Percentiles rank a stretch among this genome's conserved stretches.
phyloP scores from a whole-genome alignment of 805 yeast species.

The Clavispora fructus region DNA sequence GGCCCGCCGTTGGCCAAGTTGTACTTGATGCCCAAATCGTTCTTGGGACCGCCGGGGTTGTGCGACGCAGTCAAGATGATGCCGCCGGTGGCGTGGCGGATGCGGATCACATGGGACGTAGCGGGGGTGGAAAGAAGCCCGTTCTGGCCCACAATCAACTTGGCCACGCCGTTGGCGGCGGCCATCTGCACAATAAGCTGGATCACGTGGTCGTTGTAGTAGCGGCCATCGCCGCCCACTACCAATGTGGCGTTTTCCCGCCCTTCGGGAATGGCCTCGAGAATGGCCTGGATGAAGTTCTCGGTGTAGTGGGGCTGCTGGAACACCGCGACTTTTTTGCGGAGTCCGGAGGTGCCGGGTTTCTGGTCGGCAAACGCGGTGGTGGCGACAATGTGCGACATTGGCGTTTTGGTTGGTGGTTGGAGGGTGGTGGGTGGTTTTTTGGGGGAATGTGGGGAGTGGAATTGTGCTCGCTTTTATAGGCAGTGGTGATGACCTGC shows the following conservation, averaged over 20 bases:
- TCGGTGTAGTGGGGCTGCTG: slow-evolving; percentile 79
- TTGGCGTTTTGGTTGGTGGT: no score
- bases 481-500: neutral
- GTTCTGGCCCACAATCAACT: slow-evolving; percentile 79
- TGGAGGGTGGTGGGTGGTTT: neutral
- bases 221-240: slow-evolving; percentile 96
- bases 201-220: slow-evolving; percentile 76
- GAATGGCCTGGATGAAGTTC: slow-evolving; percentile 84
- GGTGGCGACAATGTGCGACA: slow-evolving; percentile 44
- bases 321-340: slow-evolving; percentile 86
- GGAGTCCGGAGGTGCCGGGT: slow-evolving; percentile 96
- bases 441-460: neutral
- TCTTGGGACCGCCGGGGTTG: slow-evolving; percentile 93
- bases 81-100: slow-evolving; percentile 78
- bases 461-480: neutral
- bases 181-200: slow-evolving; percentile 77
- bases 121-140: slow-evolving; percentile 95
- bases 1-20: slow-evolving; percentile 96
- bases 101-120: slow-evolving; percentile 87
- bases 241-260: slow-evolving; percentile 67
- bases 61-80: slow-evolving; percentile 94
- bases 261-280: slow-evolving; percentile 90
- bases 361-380: slow-evolving; percentile 84
- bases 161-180: slow-evolving; percentile 87
- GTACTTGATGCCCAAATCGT: slow-evolving; percentile 93